Evolutionary conservation across 176 grass and related monocot genomes (phyloP), one percentile per base, ranked within the genome.

Genomic region (Pontederia paniculata): DNA sequence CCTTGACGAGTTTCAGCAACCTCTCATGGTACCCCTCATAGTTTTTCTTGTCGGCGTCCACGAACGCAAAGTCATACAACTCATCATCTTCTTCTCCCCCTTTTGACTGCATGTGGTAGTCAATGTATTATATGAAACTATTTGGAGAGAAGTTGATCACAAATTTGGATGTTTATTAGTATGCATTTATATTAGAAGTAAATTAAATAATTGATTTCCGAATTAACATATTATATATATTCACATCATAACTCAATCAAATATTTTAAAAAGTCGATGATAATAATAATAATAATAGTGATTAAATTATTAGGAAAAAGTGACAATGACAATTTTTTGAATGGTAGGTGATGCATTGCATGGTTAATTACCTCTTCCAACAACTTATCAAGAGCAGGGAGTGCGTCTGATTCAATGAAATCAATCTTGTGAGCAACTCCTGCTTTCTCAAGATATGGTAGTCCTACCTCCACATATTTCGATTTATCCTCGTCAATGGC

Each of bases 371-470:
- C 58, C 37, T 61, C 42, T 12, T 20, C 17, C 58, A 61, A 15
- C 15, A 61, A 5, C 21, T 61, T 17, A 45, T 61, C 58, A 13
- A 61, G 17, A 10, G 45, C 14, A 5, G 41, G 10, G 0, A 61
- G 58, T 20, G 42, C 58, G 9, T 6, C 5, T 9, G 42, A 31
- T 42, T 45, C 58, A 7, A n/a, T 31, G 42, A 61, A 61, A 10
- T 61, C 42, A 1, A 61, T 61, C 58, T 61, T 61, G 58, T 61
- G 58, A 6, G 58, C 41, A 9, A 61, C 42, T 11, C 58, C 58
- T 5, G 58, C 10, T 12, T 61, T 61, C 12, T 61, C 10, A 43
- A 61, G 19, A 37, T 12, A 37, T 6, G 58, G 58, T 5, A 21
- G 10, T 21, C 58, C 58, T 11, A 61, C n/a, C n/a, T 61, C 58